Evolutionary conservation across 2,329 filamentous ascomycete genomes (phyloP).

Genomic region (Talaromyces pinophilus): DNA sequence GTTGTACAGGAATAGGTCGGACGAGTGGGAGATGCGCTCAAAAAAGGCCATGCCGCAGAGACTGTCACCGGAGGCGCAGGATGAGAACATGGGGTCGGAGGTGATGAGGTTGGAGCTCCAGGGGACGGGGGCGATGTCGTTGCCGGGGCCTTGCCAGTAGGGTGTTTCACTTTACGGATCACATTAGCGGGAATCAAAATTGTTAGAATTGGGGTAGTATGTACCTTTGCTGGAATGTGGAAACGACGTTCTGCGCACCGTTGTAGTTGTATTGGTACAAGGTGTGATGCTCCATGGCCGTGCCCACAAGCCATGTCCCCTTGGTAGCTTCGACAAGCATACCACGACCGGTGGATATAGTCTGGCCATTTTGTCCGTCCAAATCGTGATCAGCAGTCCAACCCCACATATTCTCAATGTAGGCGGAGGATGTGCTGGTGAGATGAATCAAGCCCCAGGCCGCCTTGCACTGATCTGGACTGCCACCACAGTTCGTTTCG

Average conservation of each 20-base stretch:
- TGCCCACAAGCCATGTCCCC: conserved; percentile 58
- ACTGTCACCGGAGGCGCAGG: conserved; percentile 32
- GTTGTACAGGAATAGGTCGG: conserved; percentile 42
- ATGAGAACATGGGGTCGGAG: conserved; percentile 34
- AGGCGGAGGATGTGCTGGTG: conserved; percentile 49
- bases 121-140: conserved; percentile 34
- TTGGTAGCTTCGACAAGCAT: conserved; percentile 50
- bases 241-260: conserved; percentile 53
- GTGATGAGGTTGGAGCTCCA: conserved; percentile 28
- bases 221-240: conserved; percentile 42
- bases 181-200: no score
- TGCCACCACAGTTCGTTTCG: conserved; percentile 40
- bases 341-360: conserved; percentile 48
- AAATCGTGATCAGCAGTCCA: conserved; percentile 56
- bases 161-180: conserved; percentile 50
- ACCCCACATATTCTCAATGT: conserved; percentile 58
- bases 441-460: conserved; percentile 57
- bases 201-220: no score
- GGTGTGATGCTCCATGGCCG: conserved; percentile 55
- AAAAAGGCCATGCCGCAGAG: conserved; percentile 42
- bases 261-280: conserved; percentile 58
- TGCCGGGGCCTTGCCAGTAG: conserved; percentile 44
- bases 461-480: conserved; percentile 49
- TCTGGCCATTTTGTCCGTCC: conserved; percentile 36
- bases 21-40: conserved; percentile 33